These are phyloP conservation scores for Phytopythium cucurbitacearum DNA, from an alignment of 352 stramenopile genomes.

Conservation along the genomic window DNA sequence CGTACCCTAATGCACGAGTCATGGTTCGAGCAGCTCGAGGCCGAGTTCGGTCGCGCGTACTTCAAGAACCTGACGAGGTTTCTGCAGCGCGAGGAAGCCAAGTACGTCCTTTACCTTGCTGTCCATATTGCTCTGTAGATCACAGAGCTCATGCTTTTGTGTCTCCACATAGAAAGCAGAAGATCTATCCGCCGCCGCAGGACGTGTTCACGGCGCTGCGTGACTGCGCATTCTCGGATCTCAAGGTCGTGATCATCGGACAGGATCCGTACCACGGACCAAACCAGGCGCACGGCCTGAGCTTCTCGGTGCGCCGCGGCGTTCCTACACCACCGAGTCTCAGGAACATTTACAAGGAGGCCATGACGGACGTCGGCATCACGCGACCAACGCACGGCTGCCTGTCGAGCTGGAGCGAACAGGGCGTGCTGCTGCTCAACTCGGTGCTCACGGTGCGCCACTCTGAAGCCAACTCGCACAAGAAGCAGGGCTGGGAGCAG, in stretches of 20 bases:
- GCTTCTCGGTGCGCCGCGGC: conserved; percentile 90
- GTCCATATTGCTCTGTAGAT: neutral
- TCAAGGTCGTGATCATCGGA: conserved; percentile 93
- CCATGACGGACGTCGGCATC: conserved; percentile 75
- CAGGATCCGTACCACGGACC: conserved; percentile 91
- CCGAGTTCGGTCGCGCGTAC: conserved; percentile 38
- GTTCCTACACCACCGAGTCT: conserved; percentile 92
- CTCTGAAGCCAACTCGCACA: conserved; percentile 92
- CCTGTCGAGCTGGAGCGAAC: conserved; percentile 90
- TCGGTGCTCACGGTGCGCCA: conserved; percentile 94
- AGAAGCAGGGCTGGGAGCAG: conserved; percentile 95
- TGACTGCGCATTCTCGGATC: conserved; percentile 75
- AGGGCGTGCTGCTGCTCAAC: conserved; percentile 98
- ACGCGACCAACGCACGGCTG: conserved; percentile 84
- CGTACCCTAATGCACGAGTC: conserved; percentile 45
- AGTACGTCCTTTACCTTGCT: conserved; percentile 9
- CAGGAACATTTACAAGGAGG: conserved; percentile 98
- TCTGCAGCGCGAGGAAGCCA: conserved; percentile 43
- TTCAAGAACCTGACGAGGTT: conserved; percentile 47
- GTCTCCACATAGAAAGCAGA: conserved; percentile 38
- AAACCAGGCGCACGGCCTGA: conserved; percentile 82
- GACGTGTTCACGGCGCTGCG: conserved; percentile 90
- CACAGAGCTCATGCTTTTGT: neutral
- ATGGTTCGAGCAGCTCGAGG: conserved; percentile 54
- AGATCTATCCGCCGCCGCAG: conserved; percentile 80